Percentiles rank a stretch among this genome's conserved stretches.
phyloP scores from a whole-genome alignment of 805 yeast species.

The Candida broadrunensis region DNA sequence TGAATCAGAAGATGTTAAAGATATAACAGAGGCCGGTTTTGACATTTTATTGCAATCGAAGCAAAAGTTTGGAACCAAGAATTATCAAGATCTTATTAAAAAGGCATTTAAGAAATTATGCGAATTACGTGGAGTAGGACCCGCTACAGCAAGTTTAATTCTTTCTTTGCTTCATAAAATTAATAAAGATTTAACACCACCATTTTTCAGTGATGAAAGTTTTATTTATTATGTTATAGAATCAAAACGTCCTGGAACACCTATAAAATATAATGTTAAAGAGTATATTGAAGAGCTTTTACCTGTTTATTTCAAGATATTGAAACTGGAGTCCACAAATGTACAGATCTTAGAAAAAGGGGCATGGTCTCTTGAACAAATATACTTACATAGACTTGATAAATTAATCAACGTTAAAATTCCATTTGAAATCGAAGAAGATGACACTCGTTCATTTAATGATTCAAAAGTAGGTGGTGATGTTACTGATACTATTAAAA shows the following conservation, averaged over 20 bases:
- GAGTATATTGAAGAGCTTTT: slow-evolving; percentile 40
- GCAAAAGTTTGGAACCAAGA: slow-evolving; percentile 1
- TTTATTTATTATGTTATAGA: slow-evolving; percentile 33
- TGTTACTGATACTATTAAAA: too few relatives aligned
- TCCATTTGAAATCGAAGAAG: slow-evolving; percentile 13
- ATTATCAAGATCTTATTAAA: slow-evolving; percentile 18
- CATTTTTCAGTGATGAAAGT: slow-evolving; percentile 51
- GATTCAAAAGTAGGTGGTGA: not conserved
- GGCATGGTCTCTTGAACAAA: slow-evolving; percentile 36
- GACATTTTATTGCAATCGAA: slow-evolving; percentile 9
- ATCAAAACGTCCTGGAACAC: slow-evolving; percentile 16
- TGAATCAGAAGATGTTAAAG: slow-evolving; percentile 22
- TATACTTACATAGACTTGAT: slow-evolving; percentile 20
- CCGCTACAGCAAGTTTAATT: slow-evolving; percentile 47
- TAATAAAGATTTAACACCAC: slow-evolving; percentile 26
- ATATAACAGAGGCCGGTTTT: slow-evolving; percentile 26
- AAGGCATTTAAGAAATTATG: slow-evolving; percentile 27
- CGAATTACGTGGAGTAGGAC: slow-evolving; percentile 46
- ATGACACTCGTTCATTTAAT: slow-evolving; percentile 2
- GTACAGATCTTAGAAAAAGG: slow-evolving; percentile 27
- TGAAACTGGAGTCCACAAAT: slow-evolving; percentile 3
- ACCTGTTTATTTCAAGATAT: slow-evolving; percentile 15
- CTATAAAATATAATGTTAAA: slow-evolving; percentile 39
- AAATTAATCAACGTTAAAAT: slow-evolving; percentile 12
- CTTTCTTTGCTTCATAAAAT: slow-evolving; percentile 28